A percentile compares a stretch with the other conserved stretches of the same genome.
phyloP scores from a whole-genome alignment of 257 asterid species.

The Solanum appendiculatum region DNA sequence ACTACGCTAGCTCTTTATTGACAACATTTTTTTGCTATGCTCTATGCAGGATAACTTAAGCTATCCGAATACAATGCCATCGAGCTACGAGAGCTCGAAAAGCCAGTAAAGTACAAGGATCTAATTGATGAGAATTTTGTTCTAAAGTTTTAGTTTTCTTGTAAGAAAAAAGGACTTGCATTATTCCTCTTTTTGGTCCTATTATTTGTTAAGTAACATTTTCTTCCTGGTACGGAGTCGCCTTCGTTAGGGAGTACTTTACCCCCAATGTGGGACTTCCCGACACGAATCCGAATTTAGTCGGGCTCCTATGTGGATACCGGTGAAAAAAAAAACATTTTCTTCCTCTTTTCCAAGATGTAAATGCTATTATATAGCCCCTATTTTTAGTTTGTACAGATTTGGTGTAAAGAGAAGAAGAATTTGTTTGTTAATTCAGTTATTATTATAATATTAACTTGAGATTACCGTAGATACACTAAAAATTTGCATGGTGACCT shows the following conservation, averaged over 20 bases:
- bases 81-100: not conserved
- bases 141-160: not conserved
- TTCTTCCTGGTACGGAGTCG: not conserved
- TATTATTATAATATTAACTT: no score
- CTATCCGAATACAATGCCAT: not conserved
- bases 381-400: not conserved
- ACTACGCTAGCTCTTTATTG: not conserved
- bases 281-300: rapidly evolving
- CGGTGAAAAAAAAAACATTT: not conserved
- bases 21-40: not conserved
- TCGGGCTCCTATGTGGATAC: not conserved
- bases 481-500: not conserved
- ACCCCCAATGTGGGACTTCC: rapidly evolving
- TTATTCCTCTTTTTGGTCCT: not conserved
- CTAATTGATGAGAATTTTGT: not conserved
- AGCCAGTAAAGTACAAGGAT: not conserved
- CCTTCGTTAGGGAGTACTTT: not conserved
- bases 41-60: not conserved
- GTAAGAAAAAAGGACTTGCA: not conserved
- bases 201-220: not conserved
- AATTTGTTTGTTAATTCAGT: not conserved
- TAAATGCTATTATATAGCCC: not conserved
- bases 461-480: no score
- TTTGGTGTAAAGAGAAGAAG: not conserved
- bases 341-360: not conserved